These are phyloP conservation scores for Osmanthus fragrans DNA, from an alignment of 257 asterid genomes.

Conservation along the genomic window DNA sequence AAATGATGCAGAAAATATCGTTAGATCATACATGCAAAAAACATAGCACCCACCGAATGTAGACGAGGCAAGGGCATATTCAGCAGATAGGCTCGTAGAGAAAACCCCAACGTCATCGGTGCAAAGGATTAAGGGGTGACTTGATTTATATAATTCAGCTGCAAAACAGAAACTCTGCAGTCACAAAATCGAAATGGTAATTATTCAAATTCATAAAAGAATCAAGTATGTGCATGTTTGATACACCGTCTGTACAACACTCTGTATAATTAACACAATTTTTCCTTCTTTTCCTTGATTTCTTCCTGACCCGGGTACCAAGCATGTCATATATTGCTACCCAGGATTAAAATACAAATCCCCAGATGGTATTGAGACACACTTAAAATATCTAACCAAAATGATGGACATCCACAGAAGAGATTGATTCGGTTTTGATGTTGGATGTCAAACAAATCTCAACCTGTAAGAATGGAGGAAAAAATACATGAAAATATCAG, in stretches of 20 bases:
- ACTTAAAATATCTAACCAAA: conserved; percentile 60
- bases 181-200: conserved; percentile 17
- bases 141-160: conserved; percentile 72
- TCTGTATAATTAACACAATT: neutral
- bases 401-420: conserved; percentile 90
- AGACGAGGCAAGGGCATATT: conserved; percentile 62
- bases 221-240: neutral
- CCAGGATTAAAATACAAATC: neutral
- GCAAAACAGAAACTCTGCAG: conserved; percentile 35
- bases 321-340: conserved; percentile 5
- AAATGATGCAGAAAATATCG: neutral
- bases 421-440: conserved; percentile 71
- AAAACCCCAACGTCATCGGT: conserved; percentile 89
- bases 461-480: conserved; percentile 53
- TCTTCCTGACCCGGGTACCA: neutral
- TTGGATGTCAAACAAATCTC: conserved; percentile 97
- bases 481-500: conserved; percentile 15
- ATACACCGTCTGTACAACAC: neutral
- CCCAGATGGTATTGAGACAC: neutral
- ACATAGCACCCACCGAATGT: conserved; percentile 53
- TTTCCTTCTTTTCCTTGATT: neutral
- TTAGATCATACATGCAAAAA: conserved; percentile 10
- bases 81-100: conserved; percentile 73
- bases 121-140: conserved; percentile 75
- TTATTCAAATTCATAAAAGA: conserved; percentile 12